Conservation (phyloP, 495 filamentous ascomycete species). For the Chaetomium cochliodes region DNA sequence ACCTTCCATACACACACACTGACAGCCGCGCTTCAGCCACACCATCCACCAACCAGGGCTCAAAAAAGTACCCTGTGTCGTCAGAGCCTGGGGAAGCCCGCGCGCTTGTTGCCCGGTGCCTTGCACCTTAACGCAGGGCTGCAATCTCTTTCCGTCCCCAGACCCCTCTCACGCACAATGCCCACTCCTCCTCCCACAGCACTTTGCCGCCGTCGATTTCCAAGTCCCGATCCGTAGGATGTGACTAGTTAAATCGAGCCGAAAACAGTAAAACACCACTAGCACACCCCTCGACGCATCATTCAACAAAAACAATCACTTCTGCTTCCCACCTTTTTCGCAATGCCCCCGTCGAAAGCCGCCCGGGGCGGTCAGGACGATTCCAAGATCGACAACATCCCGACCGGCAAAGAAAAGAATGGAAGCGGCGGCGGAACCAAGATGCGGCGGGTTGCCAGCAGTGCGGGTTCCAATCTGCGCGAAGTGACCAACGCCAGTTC, state of each 20-base stretch:
- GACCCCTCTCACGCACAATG: slow-evolving; percentile 29
- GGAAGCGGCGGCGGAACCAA: slow-evolving; percentile 38
- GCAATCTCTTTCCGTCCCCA: slow-evolving; percentile 29
- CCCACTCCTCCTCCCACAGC: slow-evolving; percentile 17
- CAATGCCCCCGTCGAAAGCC: slow-evolving; percentile 41
- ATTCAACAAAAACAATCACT: background rate
- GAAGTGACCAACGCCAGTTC: slow-evolving; percentile 39
- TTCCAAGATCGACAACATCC: slow-evolving; percentile 47
- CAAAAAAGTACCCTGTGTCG: slow-evolving; percentile 22
- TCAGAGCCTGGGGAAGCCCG: slow-evolving; percentile 29
- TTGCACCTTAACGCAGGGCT: slow-evolving; percentile 26
- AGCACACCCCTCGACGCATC: background rate
- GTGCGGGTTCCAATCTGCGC: slow-evolving; percentile 44
- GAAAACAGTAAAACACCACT: background rate
- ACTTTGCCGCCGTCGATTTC: slow-evolving; percentile 14
- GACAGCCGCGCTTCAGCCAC: slow-evolving; percentile 11
- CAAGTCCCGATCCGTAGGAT: slow-evolving; percentile 19
- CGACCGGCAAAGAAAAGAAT: slow-evolving; percentile 47
- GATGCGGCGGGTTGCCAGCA: slow-evolving; percentile 48
- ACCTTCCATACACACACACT: too few relatives aligned
- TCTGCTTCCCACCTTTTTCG: slow-evolving; percentile 5
- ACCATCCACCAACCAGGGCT: slow-evolving; percentile 12
- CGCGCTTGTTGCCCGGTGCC: slow-evolving; percentile 15
- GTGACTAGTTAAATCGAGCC: slow-evolving; percentile 17
- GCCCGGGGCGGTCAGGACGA: slow-evolving; percentile 45